phyloP scores from a whole-genome alignment of 2,329 filamentous ascomycete genomes.

The Albophoma yamanashiensis region DNA sequence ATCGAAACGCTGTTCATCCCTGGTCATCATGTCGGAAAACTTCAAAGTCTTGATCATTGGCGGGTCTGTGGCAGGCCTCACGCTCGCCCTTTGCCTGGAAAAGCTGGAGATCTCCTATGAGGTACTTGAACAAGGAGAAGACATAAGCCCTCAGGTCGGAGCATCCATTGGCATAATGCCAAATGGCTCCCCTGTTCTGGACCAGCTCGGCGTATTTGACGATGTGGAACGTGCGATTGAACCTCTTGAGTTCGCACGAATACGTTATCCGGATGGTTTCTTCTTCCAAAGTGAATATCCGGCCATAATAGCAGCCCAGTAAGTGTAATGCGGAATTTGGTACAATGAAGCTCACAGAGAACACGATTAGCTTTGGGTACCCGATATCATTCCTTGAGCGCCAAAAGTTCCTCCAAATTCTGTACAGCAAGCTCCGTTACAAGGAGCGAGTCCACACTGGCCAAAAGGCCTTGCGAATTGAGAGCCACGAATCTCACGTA shows the following conservation, averaged over 20 bases:
- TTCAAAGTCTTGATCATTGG: slow-evolving; percentile 27
- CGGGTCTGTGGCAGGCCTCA: slow-evolving; percentile 31
- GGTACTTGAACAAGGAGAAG: slow-evolving; percentile 31
- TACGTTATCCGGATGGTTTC: slow-evolving; percentile 4
- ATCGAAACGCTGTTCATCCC: neutral
- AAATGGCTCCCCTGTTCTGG: slow-evolving; percentile 32
- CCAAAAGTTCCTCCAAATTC: slow-evolving; percentile 18
- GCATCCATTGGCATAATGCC: slow-evolving; percentile 35
- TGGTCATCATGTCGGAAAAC: slow-evolving; percentile 4
- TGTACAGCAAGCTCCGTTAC: slow-evolving; percentile 20
- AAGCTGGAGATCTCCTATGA: slow-evolving; percentile 33
- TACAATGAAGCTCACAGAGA: neutral
- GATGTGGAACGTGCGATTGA: slow-evolving; percentile 4
- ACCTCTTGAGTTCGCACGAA: slow-evolving; percentile 3
- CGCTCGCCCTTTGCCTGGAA: slow-evolving; percentile 25
- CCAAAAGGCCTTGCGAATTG: slow-evolving; percentile 8
- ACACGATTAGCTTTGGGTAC: slow-evolving; percentile 15
- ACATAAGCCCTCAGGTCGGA: slow-evolving; percentile 33
- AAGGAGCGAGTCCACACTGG: slow-evolving; percentile 12
- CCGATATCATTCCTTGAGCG: slow-evolving; percentile 22
- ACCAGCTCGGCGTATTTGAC: slow-evolving; percentile 30
- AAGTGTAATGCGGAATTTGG: neutral
- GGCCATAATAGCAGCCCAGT: slow-evolving; percentile 2
- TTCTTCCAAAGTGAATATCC: slow-evolving; percentile 6
- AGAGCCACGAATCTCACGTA: slow-evolving; percentile 5